A percentile compares a stretch with the other conserved stretches of the same genome.
These are phyloP conservation scores for Sarcomyxa edulis DNA, from an alignment of 768 basidiomycete genomes.

Conservation along the genomic window DNA sequence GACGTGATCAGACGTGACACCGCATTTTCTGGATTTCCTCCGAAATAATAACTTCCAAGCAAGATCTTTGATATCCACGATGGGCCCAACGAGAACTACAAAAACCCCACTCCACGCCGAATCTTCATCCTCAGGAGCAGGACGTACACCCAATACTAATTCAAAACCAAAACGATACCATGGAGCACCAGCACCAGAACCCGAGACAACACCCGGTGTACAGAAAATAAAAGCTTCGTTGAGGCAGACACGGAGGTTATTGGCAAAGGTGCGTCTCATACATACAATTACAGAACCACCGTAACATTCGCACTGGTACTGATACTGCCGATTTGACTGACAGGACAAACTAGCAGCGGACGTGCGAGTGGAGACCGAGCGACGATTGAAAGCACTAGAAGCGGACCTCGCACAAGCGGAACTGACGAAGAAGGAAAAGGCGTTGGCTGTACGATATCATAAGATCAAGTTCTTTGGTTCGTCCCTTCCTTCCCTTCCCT, in stretches of 20 bases:
- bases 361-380: slow-evolving; percentile 75
- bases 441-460: slow-evolving; percentile 76
- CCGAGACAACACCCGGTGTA: slow-evolving; percentile 50
- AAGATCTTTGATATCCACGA: slow-evolving; percentile 4
- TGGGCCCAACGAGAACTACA: slow-evolving; percentile 12
- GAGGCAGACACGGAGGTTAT: slow-evolving; percentile 75
- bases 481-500: slow-evolving; percentile 11
- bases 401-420: slow-evolving; percentile 66
- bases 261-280: slow-evolving; percentile 59
- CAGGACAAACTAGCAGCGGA: slow-evolving; percentile 84
- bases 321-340: background rate
- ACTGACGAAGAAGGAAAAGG: slow-evolving; percentile 58
- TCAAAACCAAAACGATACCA: slow-evolving; percentile 18
- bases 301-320: background rate
- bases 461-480: slow-evolving; percentile 93
- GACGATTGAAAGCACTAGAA: slow-evolving; percentile 71
- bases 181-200: slow-evolving; percentile 10
- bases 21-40: background rate
- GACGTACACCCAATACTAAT: no score
- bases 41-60: background rate
- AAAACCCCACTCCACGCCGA: slow-evolving; percentile 1
- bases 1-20: background rate
- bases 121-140: slow-evolving; percentile 10
- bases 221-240: slow-evolving; percentile 84
- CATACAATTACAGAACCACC: background rate